These are phyloP conservation scores for Euryodendron excelsum DNA, from an alignment of 148 eudicot species.

Conservation along the genomic window DNA sequence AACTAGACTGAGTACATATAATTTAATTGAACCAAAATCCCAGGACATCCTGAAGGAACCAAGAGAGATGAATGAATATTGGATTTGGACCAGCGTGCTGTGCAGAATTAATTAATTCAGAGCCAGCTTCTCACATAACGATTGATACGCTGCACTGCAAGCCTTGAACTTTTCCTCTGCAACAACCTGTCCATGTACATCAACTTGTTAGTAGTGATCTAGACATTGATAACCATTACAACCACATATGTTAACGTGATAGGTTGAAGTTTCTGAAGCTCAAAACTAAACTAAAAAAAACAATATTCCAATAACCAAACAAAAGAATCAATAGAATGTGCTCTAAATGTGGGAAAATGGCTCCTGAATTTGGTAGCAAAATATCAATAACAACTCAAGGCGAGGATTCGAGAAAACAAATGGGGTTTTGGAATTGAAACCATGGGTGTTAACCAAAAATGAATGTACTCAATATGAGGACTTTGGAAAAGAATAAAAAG, in stretches of 20 bases:
- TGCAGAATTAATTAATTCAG: slow-evolving; percentile 20
- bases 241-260: not conserved
- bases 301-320: not conserved
- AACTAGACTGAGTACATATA: not conserved
- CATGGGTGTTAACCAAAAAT: not conserved
- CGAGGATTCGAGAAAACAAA: not conserved
- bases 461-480: not conserved
- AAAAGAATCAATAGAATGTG: not conserved
- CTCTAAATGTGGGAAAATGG: not conserved
- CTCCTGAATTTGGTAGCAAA: not conserved
- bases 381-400: too few species aligned
- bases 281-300: not conserved
- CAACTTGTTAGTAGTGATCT: not conserved
- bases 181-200: slow-evolving; percentile 41
- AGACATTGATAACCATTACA: not conserved
- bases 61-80: not conserved
- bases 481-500: not conserved
- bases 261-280: not conserved
- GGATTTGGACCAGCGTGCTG: not conserved
- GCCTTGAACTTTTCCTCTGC: slow-evolving; percentile 96
- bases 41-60: not conserved
- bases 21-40: not conserved
- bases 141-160: slow-evolving; percentile 91
- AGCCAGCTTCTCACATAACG: slow-evolving; percentile 68
- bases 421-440: not conserved